These are phyloP conservation scores for Phallus indusiatus DNA, from an alignment of 768 basidiomycete genomes.

Conservation along the genomic window DNA sequence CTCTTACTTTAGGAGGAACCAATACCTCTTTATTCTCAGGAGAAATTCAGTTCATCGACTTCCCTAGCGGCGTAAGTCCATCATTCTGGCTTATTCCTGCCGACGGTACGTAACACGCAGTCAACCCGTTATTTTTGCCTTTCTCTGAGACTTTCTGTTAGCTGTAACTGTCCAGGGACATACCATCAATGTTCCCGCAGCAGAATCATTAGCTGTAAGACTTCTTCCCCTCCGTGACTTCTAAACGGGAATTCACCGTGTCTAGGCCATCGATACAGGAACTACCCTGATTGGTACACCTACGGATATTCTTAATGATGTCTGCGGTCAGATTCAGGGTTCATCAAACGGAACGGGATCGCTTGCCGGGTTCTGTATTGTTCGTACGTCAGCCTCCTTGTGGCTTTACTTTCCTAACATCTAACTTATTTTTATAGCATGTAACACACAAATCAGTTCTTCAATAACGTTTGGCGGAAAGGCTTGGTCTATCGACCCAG, in stretches of 20 bases:
- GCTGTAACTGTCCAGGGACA: conserved; percentile 54
- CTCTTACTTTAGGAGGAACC: conserved; percentile 64
- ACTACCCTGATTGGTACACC: conserved; percentile 93
- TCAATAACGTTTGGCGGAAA: conserved; percentile 71
- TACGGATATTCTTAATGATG: conserved; percentile 38
- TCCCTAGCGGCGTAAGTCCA: conserved; percentile 29
- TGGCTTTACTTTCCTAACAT: neutral
- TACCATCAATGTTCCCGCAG: conserved; percentile 28
- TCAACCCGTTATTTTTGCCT: neutral
- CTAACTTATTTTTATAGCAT: conserved; percentile 40
- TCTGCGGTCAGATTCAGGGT: conserved; percentile 61
- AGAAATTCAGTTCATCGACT: conserved; percentile 56
- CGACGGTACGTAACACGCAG: conserved; percentile 29
- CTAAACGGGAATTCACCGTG: neutral
- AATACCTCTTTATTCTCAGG: conserved; percentile 53
- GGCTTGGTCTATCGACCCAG: conserved; percentile 61
- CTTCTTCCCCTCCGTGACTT: conserved; percentile 21
- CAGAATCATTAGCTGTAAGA: neutral
- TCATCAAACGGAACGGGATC: conserved; percentile 34
- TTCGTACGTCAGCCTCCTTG: conserved; percentile 45
- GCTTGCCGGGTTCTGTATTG: conserved; percentile 65
- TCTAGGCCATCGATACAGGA: conserved; percentile 8
- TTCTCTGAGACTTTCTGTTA: conserved; percentile 19
- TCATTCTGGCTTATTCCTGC: conserved; percentile 59
- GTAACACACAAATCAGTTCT: conserved; percentile 43